A percentile compares a stretch with the other conserved stretches of the same genome.
Conservation (phyloP, 495 filamentous ascomycete species). For the Trichoderma orchidacearum region DNA sequence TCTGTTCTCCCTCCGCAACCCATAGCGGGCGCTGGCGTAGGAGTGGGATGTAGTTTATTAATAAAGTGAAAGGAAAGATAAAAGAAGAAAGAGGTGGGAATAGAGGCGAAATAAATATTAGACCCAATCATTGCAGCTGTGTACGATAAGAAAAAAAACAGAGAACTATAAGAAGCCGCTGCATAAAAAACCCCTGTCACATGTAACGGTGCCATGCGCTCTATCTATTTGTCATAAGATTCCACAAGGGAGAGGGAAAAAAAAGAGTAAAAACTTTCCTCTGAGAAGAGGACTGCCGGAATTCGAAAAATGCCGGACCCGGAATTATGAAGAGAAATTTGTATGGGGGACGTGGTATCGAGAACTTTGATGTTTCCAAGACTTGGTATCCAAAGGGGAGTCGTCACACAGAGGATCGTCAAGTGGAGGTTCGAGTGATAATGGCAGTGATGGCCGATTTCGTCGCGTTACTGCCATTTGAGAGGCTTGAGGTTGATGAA, state of each 20-base stretch:
- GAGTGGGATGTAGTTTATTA: too few relatives aligned
- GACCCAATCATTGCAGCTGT: background rate
- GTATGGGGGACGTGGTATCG: background rate
- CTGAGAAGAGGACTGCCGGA: background rate
- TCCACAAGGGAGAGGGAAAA: slow-evolving; percentile 1
- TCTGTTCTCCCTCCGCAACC: background rate
- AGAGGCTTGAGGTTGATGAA: background rate
- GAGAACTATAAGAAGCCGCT: background rate
- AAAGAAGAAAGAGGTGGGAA: background rate
- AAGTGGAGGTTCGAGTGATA: background rate
- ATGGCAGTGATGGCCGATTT: background rate
- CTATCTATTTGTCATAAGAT: background rate
- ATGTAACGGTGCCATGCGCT: background rate
- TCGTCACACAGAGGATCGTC: background rate
- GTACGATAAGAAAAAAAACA: background rate
- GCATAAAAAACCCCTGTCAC: background rate
- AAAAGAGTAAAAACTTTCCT: background rate
- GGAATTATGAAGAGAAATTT: background rate
- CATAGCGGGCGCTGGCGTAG: background rate
- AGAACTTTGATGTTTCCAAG: background rate
- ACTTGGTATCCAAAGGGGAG: background rate
- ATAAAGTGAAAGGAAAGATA: background rate
- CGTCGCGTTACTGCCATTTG: background rate
- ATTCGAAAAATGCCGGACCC: background rate
- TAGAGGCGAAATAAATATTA: background rate